Evolutionary conservation across 257 asterid species (phyloP), one percentile per base, ranked within the genome.

Genomic region (Nyctanthes arbortristis): DNA sequence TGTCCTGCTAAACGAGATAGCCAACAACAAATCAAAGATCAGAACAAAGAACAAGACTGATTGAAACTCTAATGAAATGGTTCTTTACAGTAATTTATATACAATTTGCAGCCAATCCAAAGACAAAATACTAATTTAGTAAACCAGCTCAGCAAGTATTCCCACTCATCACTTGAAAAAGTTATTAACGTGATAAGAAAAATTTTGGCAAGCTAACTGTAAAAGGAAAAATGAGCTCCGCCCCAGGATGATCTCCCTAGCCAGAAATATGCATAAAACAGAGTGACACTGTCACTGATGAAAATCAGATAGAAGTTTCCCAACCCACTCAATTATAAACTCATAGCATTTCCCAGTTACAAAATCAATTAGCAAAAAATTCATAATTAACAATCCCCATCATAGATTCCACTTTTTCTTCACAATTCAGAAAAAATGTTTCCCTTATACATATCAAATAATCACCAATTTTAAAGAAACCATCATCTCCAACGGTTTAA

Each of bases 391-490:
- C n/a, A 52, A 52, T 24, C 16, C 30, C 13, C 27, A 52, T 22
- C 1, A 22, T 1, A 52, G 9, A 22, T 52, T 52, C 59, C 20
- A 52, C 8, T 14, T n/a, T 40, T 43, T 43, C 20, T 43, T 20
- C 6, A 43, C 54, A 43, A 16, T 43, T 43, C 54, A 43, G 54
- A 4, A 43, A 40, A 43, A 43, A 13, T 13, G 16, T 5, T 14
- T 9, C 0, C 31, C 31, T 6, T 20, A 1, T 20, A 52, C n/a
- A 18, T 24, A 18, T 58, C 68, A 63, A 37, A 56, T 73, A 68
- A 73, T 36, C 11, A 37, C 33, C 73, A 80, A n/a, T n/a, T n/a
- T n/a, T n/a, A n/a, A n/a, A n/a, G 9, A 55, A 60, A 57, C 67
- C 64, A 49, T 49, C 57, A 31, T 36, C n/a, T 52, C 30, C 0